Evolutionary conservation across 352 stramenopile genomes (phyloP), one percentile per base, ranked within the genome.

Genomic region (Pythium pyrilobum): DNA sequence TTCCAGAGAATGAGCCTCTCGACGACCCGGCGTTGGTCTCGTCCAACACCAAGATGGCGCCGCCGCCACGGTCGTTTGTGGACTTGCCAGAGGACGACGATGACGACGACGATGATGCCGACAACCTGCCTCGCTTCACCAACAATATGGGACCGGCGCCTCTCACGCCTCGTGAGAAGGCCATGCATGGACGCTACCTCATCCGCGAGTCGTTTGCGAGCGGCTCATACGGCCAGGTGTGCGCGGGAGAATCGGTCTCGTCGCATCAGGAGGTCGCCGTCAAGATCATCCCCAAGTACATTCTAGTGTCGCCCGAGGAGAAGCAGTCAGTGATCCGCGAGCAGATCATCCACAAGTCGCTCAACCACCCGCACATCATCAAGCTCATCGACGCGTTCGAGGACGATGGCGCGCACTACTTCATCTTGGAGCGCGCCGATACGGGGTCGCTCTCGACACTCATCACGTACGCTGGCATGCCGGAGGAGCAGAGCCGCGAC

Each of bases 231-330:
- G 78, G 78, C 16, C 77, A 83, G 33, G 72, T 85, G 6, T 85
- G 77, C 46, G 62, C 67, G 2, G 78, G 69, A 5, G 71, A 89
- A 45, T 66, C 67, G 18, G 60, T 77, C 16, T 45, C 66, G 21
- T 86, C 76, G 3, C 72, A 81, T 10, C 62, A 82, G 28, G 66
- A 79, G 51, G 66, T 89, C 15, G 78, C 77, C 7, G 72, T 89
- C 45, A 89, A 89, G 67, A 87, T 89, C 52, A 74, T 89, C 31
- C 78, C 78, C 32, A 89, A 89, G 62, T 74, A 74, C 63, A 72
- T 89, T 44, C 56, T 89, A 8, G 74, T 81, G 38, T 85, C 78
- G 1, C 48, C 64, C 1, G 78, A 89, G 34, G 78, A 89, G 52
- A 87, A 89, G 39, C 76, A 85, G 51, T 82, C 73, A 9, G 78